Evolutionary conservation across 345 rosid genomes (phyloP).

Genomic region (Streptanthus diversifolius): DNA sequence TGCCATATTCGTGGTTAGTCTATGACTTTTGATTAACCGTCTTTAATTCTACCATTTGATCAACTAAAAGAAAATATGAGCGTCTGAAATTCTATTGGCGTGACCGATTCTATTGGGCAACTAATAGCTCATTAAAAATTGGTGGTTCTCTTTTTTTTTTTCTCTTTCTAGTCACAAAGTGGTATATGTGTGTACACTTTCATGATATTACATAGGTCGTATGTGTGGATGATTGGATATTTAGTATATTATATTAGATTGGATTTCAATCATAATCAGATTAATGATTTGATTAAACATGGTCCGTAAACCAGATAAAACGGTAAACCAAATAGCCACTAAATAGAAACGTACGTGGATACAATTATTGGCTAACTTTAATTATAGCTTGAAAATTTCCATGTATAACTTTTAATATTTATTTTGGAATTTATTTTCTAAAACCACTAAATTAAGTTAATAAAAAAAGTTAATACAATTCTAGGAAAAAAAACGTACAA

Average conservation of each 20-base stretch:
- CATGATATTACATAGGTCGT: not conserved
- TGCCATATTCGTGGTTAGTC: too few species aligned
- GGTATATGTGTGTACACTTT: not conserved
- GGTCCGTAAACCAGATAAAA: not conserved
- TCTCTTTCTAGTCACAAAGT: not conserved
- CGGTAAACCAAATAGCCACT: not conserved
- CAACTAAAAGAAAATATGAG: too few species aligned
- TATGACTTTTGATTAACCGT: too few species aligned
- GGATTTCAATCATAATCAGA: not conserved
- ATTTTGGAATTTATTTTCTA: not conserved
- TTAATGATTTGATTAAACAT: not conserved
- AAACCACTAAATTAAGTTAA: too few species aligned
- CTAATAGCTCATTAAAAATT: too few species aligned
- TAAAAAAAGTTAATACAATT: too few species aligned
- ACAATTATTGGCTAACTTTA: not conserved
- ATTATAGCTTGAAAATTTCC: not conserved
- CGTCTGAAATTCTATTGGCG: too few species aligned
- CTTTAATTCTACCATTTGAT: too few species aligned
- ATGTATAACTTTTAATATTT: not conserved
- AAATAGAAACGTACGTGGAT: not conserved
- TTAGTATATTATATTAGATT: not conserved
- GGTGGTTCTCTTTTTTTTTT: not conserved
- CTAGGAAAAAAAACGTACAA: not conserved
- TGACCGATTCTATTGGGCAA: too few species aligned
- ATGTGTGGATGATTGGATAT: not conserved